Evolutionary conservation across 306 rosid genomes (phyloP), one percentile per base, ranked within the genome.

Genomic region (Cucurbita argyrosperma): DNA sequence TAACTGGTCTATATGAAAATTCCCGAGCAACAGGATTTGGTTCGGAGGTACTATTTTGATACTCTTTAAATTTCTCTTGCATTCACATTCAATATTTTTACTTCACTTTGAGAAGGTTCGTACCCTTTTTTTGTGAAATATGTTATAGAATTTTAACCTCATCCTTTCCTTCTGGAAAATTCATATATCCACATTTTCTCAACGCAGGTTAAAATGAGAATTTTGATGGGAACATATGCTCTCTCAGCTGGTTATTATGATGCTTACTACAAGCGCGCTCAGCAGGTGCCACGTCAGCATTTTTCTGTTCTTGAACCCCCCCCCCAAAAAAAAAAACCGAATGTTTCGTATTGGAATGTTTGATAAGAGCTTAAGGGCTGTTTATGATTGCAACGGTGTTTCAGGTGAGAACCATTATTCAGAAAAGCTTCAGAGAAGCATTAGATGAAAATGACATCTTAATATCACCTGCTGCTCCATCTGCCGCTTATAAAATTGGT

Each of bases 231-330:
- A 72, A 89, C 97, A 35, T 94, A 94, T 83, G 96, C 95, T 40
- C 99, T 94, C 81, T 94, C 99, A 49, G 96, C 99, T 66, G 99
- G 97, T 82, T 94, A 94, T 81, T 94, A 94, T 85, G 99, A 94
- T 83, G 97, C 97, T 75, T 94, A 88, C 83, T 91, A 94, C 90
- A 94, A 94, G 83, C 95, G 95, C 4, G 99, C 99, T 73, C 99
- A 94, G 77, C 99, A 94, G 99, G 99, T 94, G 83, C 57, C 54
- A 11, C 60, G 73, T n/a, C 65, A 26, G n/a, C 66, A 35, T 60
- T 35, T 35, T 18, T 60, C 15, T 39, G 42, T 62, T 61, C n/a
- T n/a, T n/a, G n/a, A n/a, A n/a, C 26, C 10, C 58, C 4, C 35
- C 35, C 35, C 35, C 3, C 3, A 30, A 30, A 2, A 30, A 30